Base-by-base conservation (phyloP, 2,329 filamentous ascomycete species). In the Microcyclospora tardicrescens region DNA sequence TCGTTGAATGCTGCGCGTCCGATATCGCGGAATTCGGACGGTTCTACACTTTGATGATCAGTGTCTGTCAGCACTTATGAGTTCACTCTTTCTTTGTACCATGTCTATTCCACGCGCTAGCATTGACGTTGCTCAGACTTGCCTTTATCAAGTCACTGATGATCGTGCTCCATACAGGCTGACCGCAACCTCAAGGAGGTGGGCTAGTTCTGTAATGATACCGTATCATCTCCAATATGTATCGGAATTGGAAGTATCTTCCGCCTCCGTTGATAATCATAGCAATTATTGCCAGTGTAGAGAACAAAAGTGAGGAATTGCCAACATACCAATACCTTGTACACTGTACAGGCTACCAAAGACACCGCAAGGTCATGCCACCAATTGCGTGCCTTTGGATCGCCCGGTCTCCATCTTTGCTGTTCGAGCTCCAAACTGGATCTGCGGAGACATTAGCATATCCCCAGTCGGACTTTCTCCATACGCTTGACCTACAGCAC, bases 401-500 rank as follows among this genome's bases (percentile, higher is more conserved):
- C 59, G 65, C 8, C 65, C 62, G 1, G 59, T 64, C 40, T 68
- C 63, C 67, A 71, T 71, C 50, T 65, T 64, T 6, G 62, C 62
- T 10, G 62, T 65, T 6, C 62, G 55, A 5, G 62, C 58, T 28
- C 62, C 62, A 36, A 65, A 65, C 48, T 65, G 62, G 14, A 65
- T 65, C 61, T 63, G 39, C 34, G 30, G 13, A n/a, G 14, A 6
- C 14, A 13, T 27, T 16, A 15, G 24, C 11, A 32, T 29, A 28
- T 13, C 32, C 13, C 13, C 16, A 28, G 28, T 15, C 14, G 10
- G 12, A 13, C 10, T 31, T 6, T 34, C 9, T 12, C 10, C 12
- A 11, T 5, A 11, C 12, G 19, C 28, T 9, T 2, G 9, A 66
- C 79, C 57, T 64, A 86, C 82, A 13, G 89, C 89, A 54, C 87